A percentile compares a stretch with the other conserved stretches of the same genome.
Evolutionary conservation across 257 asterid species (phyloP).

Genomic region (Vinca minor): DNA sequence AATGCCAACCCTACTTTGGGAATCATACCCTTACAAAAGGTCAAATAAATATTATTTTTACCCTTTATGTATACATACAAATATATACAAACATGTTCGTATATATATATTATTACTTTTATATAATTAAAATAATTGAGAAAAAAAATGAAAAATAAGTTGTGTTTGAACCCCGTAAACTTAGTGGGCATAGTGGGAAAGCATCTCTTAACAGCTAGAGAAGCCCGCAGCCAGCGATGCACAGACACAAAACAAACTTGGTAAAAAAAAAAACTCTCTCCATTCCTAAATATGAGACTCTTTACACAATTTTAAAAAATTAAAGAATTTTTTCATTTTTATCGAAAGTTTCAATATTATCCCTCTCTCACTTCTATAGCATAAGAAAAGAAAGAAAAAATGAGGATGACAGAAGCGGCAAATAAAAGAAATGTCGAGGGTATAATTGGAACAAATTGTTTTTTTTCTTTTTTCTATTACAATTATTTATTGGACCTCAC

Average conservation of each 20-base stretch:
- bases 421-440: too few species aligned
- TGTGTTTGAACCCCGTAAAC: slow-evolving; percentile 31
- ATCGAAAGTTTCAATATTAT: too few species aligned
- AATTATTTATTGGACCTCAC: too few species aligned
- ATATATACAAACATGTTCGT: not conserved
- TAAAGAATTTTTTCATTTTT: too few species aligned
- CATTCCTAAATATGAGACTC: too few species aligned
- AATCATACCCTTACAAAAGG: slow-evolving; percentile 6
- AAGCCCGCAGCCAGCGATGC: slow-evolving; percentile 62
- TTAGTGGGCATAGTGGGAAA: slow-evolving; percentile 35
- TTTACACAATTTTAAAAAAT: too few species aligned
- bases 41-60: not conserved
- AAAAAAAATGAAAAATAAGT: not conserved
- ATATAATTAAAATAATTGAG: not conserved
- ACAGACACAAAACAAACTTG: slow-evolving; percentile 32
- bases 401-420: too few species aligned
- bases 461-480: too few species aligned
- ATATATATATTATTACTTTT: not conserved
- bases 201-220: slow-evolving; percentile 54
- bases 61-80: not conserved
- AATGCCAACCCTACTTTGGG: slow-evolving; percentile 18
- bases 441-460: too few species aligned
- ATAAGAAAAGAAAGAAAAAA: too few species aligned
- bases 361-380: too few species aligned
- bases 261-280: too few species aligned